Evolutionary conservation across 495 filamentous ascomycete species (phyloP).

Genomic region (Podospora appendiculata): DNA sequence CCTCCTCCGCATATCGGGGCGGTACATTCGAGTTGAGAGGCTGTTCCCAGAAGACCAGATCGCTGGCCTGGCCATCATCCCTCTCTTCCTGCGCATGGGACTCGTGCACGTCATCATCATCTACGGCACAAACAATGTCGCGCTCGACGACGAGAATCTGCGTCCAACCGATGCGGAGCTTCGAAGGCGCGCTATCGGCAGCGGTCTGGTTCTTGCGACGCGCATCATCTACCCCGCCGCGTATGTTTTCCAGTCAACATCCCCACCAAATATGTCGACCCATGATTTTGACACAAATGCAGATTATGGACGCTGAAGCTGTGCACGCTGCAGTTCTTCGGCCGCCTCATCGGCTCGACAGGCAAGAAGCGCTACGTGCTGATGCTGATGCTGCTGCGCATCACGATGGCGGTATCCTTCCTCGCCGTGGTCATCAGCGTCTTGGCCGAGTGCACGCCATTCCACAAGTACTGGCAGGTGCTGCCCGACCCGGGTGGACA

Average conservation of each 20-base stretch:
- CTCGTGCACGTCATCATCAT: constrained; percentile 75
- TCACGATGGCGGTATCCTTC: constrained; percentile 67
- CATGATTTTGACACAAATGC: neutral
- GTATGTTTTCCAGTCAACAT: constrained; percentile 35
- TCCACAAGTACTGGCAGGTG: constrained; percentile 83
- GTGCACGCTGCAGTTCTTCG: constrained; percentile 82
- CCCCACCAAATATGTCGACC: neutral
- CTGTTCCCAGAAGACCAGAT: constrained; percentile 83
- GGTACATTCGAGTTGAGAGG: constrained; percentile 70
- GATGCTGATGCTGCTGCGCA: constrained; percentile 59
- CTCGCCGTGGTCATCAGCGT: constrained; percentile 69
- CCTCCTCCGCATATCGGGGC: constrained; percentile 62
- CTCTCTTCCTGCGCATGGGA: constrained; percentile 71
- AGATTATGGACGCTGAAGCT: constrained; percentile 90
- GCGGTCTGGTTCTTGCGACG: constrained; percentile 53
- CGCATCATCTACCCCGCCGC: constrained; percentile 59
- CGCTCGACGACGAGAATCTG: constrained; percentile 18
- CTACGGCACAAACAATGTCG: constrained; percentile 82
- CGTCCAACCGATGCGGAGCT: constrained; percentile 36
- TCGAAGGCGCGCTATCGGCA: constrained; percentile 45
- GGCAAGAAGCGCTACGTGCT: constrained; percentile 59
- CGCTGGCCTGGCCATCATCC: constrained; percentile 70
- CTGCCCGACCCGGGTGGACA: constrained; percentile 73
- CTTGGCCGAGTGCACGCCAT: constrained; percentile 77
- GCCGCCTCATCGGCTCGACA: constrained; percentile 57